Base-by-base conservation (phyloP, 352 stramenopile genomes). In the Globisporangium camurandrum region DNA sequence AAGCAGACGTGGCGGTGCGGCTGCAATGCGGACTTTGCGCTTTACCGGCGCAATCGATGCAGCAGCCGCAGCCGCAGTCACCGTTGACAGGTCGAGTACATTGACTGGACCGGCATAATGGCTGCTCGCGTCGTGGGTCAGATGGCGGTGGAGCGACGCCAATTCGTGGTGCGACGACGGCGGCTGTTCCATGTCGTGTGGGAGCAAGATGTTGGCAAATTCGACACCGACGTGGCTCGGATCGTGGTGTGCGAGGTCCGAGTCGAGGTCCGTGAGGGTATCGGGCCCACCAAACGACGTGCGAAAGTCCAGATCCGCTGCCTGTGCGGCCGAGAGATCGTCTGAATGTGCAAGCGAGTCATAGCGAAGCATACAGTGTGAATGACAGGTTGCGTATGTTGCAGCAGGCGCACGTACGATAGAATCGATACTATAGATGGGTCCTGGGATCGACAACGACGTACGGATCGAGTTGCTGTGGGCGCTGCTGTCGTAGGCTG, bases 301-400 rank as follows among this genome's bases (percentile, higher is more conserved):
- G 40, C 75, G 78, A 46, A 90, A 90, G 64, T 90, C 78, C 42
- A 90, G 50, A 24, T 89, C 78, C 5, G 64, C 60, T n/a, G 69
- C 54, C 56, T 86, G 73, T 9, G 67, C 57, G 7, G 64, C 63
- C 38, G 69, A 56, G 40, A 89, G 49, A 33, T 86, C 77, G 54
- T 68, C 77, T 88, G 49, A 9, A 39, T 23, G 14, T 20, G 0
- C 37, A 56, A 11, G 38, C 22, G 46, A 20, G 14, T 1, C 11
- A 39, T 14, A 30, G 22, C 4, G 8, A 37, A 28, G 1, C 11
- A 48, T 3, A 48, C n/a, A 23, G 20, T 17, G 38, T 24, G 4
- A 11, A n/a, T n/a, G n/a, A n/a, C n/a, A n/a, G n/a, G n/a, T n/a
- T n/a, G n/a, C n/a, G n/a, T n/a, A n/a, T n/a, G n/a, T n/a, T n/a